A percentile compares a stretch with the other conserved stretches of the same genome.
phyloP scores from a whole-genome alignment of 83 land plant genomes.

The Picea mariana region DNA sequence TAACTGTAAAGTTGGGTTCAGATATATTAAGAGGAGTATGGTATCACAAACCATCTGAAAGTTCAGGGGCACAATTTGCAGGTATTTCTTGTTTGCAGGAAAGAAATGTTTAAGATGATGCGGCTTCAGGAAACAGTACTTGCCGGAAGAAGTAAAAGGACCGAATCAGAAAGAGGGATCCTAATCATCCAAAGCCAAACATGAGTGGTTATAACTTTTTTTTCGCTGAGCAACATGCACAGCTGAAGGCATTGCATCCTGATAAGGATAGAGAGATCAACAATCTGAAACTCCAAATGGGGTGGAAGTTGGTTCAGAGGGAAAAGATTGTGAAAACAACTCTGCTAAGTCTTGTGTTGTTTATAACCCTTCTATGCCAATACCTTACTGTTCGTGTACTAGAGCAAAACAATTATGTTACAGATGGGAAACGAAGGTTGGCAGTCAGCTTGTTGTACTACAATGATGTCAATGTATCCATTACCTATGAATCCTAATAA shows the following conservation, averaged over 20 bases:
- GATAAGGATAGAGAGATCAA: conserved; percentile 67
- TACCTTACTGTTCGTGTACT: too few species aligned
- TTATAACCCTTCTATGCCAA: too few species aligned
- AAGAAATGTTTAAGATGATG: conserved; percentile 3
- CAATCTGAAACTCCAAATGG: too few species aligned
- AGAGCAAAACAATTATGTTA: too few species aligned
- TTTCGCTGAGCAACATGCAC: conserved; percentile 69
- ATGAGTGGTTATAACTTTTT: conserved; percentile 80
- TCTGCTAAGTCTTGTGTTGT: too few species aligned
- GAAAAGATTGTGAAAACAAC: too few species aligned
- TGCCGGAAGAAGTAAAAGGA: conserved; percentile 21
- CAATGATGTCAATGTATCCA: too few species aligned
- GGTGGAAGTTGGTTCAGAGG: too few species aligned
- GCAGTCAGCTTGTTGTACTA: too few species aligned
- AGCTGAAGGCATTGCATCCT: conserved; percentile 47
- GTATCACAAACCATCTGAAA: conserved; percentile 43
- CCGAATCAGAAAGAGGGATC: conserved; percentile 33
- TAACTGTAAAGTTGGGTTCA: conserved; percentile 56
- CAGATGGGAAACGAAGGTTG: too few species aligned
- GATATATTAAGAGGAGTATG: conserved; percentile 58
- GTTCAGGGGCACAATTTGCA: conserved; percentile 18
- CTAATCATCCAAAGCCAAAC: conserved; percentile 57
- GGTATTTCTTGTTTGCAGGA: conserved; percentile 14
- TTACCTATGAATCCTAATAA: too few species aligned
- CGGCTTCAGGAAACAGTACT: conserved; percentile 6